These are phyloP conservation scores for Tilletia caries DNA, from an alignment of 1,284 basidiomycete species.

Conservation along the genomic window DNA sequence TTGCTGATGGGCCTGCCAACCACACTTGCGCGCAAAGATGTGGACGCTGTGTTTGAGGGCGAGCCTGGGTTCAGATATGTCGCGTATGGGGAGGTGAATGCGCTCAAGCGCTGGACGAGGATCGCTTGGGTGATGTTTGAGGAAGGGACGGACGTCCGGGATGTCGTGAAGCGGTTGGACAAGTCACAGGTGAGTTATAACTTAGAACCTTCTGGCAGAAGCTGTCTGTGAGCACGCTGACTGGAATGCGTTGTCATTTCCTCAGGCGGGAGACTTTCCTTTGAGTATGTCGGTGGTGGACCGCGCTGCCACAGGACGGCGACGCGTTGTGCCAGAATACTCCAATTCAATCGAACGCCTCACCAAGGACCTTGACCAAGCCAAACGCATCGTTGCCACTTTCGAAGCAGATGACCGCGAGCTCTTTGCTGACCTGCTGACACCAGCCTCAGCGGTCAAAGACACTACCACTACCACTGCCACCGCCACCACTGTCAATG, in stretches of 20 bases:
- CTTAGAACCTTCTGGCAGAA: constrained; percentile 3
- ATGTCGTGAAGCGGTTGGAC: constrained; percentile 32
- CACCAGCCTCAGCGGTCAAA: background rate
- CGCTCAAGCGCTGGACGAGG: constrained; percentile 36
- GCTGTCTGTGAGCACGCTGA: background rate
- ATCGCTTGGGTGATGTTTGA: constrained; percentile 49
- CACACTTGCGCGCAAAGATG: constrained; percentile 28
- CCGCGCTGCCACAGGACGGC: constrained; percentile 37
- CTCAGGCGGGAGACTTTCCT: constrained; percentile 32
- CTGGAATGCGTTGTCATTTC: constrained; percentile 12
- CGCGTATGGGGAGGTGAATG: constrained; percentile 45
- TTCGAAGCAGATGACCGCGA: constrained; percentile 39
- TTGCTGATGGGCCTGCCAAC: constrained; percentile 40
- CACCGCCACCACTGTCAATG: too few relatives aligned
- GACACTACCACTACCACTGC: too few relatives aligned
- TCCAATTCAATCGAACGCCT: constrained; percentile 39
- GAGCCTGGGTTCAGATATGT: constrained; percentile 43
- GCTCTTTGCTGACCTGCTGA: constrained; percentile 23
- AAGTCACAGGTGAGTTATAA: constrained; percentile 9
- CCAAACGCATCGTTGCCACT: constrained; percentile 30
- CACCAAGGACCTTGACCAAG: constrained; percentile 35
- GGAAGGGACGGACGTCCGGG: constrained; percentile 32
- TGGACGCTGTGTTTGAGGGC: constrained; percentile 36
- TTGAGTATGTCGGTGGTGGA: constrained; percentile 38
- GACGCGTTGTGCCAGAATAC: constrained; percentile 38